A percentile compares a stretch with the other conserved stretches of the same genome.
Conservation (phyloP, 768 basidiomycete genomes). For the Amanita brunnescens region DNA sequence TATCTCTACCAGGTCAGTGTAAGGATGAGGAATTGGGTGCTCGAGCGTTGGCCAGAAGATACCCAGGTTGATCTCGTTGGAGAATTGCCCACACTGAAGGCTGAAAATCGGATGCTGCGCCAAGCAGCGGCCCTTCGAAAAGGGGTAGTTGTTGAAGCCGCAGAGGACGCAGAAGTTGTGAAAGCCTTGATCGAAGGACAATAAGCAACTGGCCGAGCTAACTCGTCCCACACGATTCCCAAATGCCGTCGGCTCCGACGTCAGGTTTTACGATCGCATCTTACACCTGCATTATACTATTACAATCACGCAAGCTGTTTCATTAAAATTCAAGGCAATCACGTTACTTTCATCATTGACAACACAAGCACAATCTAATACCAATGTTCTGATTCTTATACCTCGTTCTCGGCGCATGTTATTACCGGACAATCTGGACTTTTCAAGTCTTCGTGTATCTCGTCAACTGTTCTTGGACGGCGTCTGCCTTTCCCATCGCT, state of each 20-base stretch:
- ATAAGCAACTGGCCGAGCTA: not conserved
- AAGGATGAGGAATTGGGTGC: constrained; percentile 81
- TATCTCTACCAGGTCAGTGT: constrained; percentile 53
- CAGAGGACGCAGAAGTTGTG: constrained; percentile 7
- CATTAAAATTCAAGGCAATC: not conserved
- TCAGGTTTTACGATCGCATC: not conserved
- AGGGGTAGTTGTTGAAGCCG: constrained; percentile 9
- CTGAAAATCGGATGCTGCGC: constrained; percentile 36
- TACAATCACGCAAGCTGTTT: constrained; percentile 1
- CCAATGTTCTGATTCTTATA: not conserved
- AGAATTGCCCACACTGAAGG: constrained; percentile 55
- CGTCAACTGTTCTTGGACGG: not conserved
- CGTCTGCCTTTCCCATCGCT: not conserved
- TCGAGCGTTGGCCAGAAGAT: constrained; percentile 62
- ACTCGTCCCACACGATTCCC: not conserved
- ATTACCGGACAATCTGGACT: not conserved
- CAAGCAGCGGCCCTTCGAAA: constrained; percentile 22
- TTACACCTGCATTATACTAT: constrained; percentile 5
- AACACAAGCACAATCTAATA: constrained; percentile 5
- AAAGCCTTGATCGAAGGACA: constrained; percentile 2
- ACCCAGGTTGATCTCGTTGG: constrained; percentile 46
- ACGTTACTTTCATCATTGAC: not conserved
- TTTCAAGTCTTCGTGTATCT: not conserved
- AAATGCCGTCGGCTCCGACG: not conserved
- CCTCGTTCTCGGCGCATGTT: not conserved